phyloP scores from a whole-genome alignment of 805 yeast genomes.

The Starmerella kuoi region DNA sequence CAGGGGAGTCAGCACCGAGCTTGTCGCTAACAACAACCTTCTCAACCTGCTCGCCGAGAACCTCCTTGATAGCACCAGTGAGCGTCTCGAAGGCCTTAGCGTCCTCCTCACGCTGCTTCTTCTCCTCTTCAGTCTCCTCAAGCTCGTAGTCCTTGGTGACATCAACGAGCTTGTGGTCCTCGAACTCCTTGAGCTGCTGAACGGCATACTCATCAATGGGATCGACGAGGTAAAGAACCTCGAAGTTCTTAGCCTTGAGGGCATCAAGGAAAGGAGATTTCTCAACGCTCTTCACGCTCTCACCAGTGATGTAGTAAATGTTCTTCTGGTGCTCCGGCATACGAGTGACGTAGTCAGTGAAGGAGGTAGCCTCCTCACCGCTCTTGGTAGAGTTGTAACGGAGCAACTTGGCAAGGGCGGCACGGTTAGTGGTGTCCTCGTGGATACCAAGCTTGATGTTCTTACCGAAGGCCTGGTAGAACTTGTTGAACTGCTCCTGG shows the following conservation, averaged over 20 bases:
- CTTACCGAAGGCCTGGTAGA: constrained; percentile 96
- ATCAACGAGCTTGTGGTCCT: constrained; percentile 97
- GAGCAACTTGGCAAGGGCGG: constrained; percentile 85
- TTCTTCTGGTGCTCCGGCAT: constrained; percentile 99
- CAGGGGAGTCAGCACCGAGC: constrained; percentile 88
- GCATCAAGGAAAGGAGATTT: constrained; percentile 99
- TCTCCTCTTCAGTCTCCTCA: constrained; percentile 94
- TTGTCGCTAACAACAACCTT: constrained; percentile 97
- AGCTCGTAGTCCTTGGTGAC: constrained; percentile 98
- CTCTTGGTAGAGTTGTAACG: constrained; percentile 97
- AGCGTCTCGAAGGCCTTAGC: constrained; percentile 82
- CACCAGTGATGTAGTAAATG: constrained; percentile 99
- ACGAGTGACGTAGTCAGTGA: constrained; percentile 94
- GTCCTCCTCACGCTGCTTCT: constrained; percentile 86
- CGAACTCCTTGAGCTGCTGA: constrained; percentile 98
- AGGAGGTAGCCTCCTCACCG: constrained; percentile 83
- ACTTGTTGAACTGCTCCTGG: constrained; percentile 94
- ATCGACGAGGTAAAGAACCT: constrained; percentile 93
- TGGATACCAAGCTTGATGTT: constrained; percentile 97
- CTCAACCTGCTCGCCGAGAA: constrained; percentile 97
- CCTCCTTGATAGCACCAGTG: constrained; percentile 90
- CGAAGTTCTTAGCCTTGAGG: constrained; percentile 95
- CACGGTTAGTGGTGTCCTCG: constrained; percentile 97
- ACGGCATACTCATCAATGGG: constrained; percentile 99
- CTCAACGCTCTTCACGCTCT: constrained; percentile 92